Evolutionary conservation across 805 yeast species (phyloP).

Genomic region (Saccharomycopsis guyanensis): DNA sequence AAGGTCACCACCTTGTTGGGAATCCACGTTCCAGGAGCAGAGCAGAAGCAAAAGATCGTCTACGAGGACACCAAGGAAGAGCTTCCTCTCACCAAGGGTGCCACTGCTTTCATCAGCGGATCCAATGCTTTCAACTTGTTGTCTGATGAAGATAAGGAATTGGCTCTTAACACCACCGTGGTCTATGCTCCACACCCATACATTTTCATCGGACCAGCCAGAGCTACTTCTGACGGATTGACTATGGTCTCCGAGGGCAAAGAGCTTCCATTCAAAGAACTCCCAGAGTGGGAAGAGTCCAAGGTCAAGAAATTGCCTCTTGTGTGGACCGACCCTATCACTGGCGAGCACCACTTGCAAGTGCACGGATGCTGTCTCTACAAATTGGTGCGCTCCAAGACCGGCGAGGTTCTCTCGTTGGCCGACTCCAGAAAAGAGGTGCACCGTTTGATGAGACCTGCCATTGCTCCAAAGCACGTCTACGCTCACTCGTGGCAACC

Average conservation of each 20-base stretch:
- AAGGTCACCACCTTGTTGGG: conserved; percentile 80
- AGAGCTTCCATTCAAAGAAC: conserved; percentile 55
- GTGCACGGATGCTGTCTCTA: conserved; percentile 84
- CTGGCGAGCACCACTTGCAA: conserved; percentile 75
- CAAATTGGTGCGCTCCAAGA: conserved; percentile 44
- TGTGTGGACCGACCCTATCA: conserved; percentile 89
- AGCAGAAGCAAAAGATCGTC: conserved; percentile 53
- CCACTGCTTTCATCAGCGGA: conserved; percentile 87
- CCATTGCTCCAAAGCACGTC: conserved; percentile 63
- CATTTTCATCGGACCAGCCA: conserved; percentile 72
- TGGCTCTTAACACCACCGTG: conserved; percentile 71
- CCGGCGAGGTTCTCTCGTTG: conserved; percentile 55
- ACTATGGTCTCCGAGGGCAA: conserved; percentile 78
- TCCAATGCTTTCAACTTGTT: conserved; percentile 63
- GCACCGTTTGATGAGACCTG: conserved; percentile 77
- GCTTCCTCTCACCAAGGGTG: conserved; percentile 68
- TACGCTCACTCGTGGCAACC: conserved; percentile 78
- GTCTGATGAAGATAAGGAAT: conserved; percentile 60
- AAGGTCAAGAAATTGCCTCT: conserved; percentile 74
- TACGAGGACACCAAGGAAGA: conserved; percentile 63
- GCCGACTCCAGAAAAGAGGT: conserved; percentile 68
- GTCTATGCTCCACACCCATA: conserved; percentile 92
- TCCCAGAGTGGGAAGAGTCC: conserved; percentile 78
- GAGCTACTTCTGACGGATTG: conserved; percentile 78
- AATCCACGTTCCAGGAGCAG: conserved; percentile 64